phyloP scores from a whole-genome alignment of 139 green algal genomes.

The Tetraselmis chui region DNA sequence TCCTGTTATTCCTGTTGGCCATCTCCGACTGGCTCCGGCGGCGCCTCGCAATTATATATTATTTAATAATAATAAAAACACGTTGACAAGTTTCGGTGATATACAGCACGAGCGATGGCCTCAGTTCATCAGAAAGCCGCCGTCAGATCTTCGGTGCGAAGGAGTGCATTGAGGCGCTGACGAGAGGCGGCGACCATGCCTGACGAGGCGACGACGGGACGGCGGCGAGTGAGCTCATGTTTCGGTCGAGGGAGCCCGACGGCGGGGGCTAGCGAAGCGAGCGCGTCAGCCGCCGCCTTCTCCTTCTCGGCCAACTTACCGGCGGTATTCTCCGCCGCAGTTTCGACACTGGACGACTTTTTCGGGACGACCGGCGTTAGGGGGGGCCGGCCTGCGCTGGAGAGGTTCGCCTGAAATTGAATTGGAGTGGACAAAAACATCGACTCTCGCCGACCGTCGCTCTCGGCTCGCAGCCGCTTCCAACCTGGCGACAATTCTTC shows the following conservation, averaged over 20 bases:
- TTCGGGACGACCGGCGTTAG: neutral
- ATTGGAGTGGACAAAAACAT: neutral
- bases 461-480: neutral
- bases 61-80: no score
- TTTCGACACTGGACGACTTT: neutral
- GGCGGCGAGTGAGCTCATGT: neutral
- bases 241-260: neutral
- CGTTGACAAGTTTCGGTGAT: no score
- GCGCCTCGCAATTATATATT: no score
- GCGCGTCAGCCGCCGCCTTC: neutral
- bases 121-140: no score
- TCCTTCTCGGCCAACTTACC: neutral
- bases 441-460: neutral
- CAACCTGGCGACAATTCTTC: neutral
- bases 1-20: no score
- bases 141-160: neutral
- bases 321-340: no score
- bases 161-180: neutral
- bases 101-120: no score
- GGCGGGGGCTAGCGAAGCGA: no score
- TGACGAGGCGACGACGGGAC: no score
- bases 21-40: no score
- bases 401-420: neutral
- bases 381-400: no score
- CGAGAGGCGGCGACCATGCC: neutral